These are phyloP conservation scores for Apiotrichum siamense DNA, from an alignment of 1,284 basidiomycete genomes.

Conservation along the genomic window DNA sequence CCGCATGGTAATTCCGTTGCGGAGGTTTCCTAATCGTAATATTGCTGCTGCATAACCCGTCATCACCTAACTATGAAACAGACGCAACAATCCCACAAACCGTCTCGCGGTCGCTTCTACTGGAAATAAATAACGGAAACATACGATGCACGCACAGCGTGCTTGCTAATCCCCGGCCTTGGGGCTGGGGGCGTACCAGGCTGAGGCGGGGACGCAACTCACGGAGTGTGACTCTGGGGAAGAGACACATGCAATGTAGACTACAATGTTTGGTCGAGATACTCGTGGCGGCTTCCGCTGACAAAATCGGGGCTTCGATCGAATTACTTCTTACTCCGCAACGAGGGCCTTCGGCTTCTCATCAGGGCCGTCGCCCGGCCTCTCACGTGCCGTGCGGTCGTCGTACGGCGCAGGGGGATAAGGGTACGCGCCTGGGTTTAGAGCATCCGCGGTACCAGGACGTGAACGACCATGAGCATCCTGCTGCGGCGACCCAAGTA, in stretches of 20 bases:
- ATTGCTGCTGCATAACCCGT: background rate
- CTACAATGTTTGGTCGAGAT: too few relatives aligned
- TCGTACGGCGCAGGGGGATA: slow-evolving; percentile 1
- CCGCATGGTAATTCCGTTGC: too few relatives aligned
- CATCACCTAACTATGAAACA: background rate
- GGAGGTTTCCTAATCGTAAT: background rate
- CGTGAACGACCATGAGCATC: slow-evolving; percentile 20
- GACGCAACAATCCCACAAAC: background rate
- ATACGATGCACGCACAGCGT: background rate
- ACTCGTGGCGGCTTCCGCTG: too few relatives aligned
- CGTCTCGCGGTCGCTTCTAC: background rate
- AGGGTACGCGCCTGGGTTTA: background rate
- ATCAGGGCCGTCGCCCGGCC: background rate
- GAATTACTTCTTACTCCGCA: slow-evolving; percentile 4
- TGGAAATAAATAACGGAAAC: background rate
- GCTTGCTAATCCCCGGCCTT: background rate
- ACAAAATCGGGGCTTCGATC: too few relatives aligned
- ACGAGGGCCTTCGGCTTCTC: slow-evolving; percentile 2
- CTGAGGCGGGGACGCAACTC: background rate
- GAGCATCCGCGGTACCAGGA: slow-evolving; percentile 16
- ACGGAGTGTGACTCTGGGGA: too few relatives aligned
- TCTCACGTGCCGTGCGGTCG: slow-evolving; percentile 1
- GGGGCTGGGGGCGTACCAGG: too few relatives aligned
- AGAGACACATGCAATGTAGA: too few relatives aligned
- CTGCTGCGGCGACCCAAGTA: slow-evolving; percentile 41